These are phyloP conservation scores for Corallochytrium limacisporum DNA, from an alignment of 78 protist genomes.

Conservation along the genomic window DNA sequence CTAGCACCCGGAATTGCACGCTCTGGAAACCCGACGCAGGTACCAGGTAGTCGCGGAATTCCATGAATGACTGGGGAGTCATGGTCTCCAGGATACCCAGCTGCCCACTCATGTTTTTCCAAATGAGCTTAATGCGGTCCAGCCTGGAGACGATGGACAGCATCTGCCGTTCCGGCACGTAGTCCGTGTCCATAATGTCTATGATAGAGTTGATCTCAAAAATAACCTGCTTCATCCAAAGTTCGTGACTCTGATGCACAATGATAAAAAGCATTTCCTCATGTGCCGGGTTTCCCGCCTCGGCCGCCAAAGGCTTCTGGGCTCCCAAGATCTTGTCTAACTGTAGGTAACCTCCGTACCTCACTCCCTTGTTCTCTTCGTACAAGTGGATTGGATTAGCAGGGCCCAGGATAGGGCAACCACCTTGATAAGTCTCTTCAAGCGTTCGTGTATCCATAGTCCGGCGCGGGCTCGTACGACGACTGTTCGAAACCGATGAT, in stretches of 20 bases:
- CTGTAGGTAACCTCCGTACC: constrained; percentile 46
- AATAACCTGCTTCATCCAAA: constrained; percentile 66
- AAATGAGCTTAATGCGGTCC: constrained; percentile 33
- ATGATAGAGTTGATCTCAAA: constrained; percentile 38
- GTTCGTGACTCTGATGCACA: constrained; percentile 59
- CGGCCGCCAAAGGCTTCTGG: constrained; percentile 22
- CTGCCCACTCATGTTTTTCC: constrained; percentile 29
- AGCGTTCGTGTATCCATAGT: no score
- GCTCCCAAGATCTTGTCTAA: constrained; percentile 17
- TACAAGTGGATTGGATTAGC: no score
- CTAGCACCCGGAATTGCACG: constrained; percentile 48
- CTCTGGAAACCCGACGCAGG: constrained; percentile 61
- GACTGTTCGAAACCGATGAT: no score
- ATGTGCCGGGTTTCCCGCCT: constrained; percentile 40
- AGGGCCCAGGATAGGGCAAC: no score
- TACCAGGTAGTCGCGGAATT: constrained; percentile 34
- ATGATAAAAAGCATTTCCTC: constrained; percentile 59
- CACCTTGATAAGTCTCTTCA: no score
- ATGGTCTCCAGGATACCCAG: constrained; percentile 51
- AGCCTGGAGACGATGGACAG: constrained; percentile 31
- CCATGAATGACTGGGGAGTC: constrained; percentile 43
- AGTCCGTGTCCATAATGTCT: not conserved
- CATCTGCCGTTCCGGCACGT: constrained; percentile 1
- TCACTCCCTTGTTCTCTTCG: no score
- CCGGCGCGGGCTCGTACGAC: no score